A percentile compares a stretch with the other conserved stretches of the same genome.
Conservation (phyloP, 1,284 basidiomycete genomes). For the Vanrija sp. region DNA sequence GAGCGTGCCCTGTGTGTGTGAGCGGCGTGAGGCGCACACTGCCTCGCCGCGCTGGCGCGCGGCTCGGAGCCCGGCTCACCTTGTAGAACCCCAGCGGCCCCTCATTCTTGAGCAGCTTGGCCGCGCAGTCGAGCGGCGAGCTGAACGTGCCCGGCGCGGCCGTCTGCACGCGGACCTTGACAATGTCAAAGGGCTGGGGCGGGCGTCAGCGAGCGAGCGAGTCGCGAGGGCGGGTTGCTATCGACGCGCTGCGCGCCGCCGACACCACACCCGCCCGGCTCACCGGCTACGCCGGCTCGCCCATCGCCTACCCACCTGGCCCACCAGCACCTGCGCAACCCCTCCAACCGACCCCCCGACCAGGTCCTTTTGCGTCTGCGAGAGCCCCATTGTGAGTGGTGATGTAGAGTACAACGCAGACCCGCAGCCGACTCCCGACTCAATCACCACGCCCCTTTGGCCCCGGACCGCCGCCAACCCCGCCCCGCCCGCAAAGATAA, state of each 20-base stretch:
- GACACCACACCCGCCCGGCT: neutral
- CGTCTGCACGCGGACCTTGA: conserved; percentile 94
- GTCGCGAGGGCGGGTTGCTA: neutral
- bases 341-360: conserved; percentile 82
- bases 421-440: too few species aligned
- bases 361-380: conserved; percentile 63
- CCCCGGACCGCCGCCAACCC: too few species aligned
- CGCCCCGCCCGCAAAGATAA: conserved; percentile 52
- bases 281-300: too few species aligned
- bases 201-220: conserved; percentile 3
- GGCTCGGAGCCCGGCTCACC: conserved; percentile 50
- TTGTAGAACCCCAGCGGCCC: conserved; percentile 96
- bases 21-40: neutral
- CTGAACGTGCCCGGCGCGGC: conserved; percentile 82
- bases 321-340: conserved; percentile 85
- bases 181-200: conserved; percentile 77
- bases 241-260: neutral
- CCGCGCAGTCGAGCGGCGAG: conserved; percentile 84
- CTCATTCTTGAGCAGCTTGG: conserved; percentile 81
- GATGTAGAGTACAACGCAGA: too few species aligned
- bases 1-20: conserved; percentile 68
- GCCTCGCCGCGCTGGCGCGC: neutral
- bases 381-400: conserved; percentile 24
- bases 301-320: conserved; percentile 55
- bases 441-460: too few species aligned